Conservation (phyloP, 2,329 filamentous ascomycete species). For the Trichoderma citrinoviride region DNA sequence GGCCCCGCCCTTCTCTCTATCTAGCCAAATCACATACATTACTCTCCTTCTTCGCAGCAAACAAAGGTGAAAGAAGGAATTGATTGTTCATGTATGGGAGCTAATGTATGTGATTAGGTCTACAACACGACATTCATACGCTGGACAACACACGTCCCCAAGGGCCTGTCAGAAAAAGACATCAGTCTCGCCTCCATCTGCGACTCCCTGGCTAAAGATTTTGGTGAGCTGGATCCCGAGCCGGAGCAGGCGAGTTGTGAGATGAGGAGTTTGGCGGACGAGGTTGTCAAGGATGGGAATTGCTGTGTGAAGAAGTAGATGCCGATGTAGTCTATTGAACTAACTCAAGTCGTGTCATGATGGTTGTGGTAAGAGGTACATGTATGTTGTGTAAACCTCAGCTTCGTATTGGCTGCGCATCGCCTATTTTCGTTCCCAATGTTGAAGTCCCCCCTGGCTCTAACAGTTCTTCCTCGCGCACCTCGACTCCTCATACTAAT, state of each 20-base stretch:
- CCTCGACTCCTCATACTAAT: no score
- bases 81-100: not conserved
- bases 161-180: slow-evolving; percentile 64
- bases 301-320: slow-evolving; percentile 51
- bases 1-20: no score
- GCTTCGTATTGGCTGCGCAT: no score
- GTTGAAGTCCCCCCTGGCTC: no score
- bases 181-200: slow-evolving; percentile 60
- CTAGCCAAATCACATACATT: no score
- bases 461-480: no score
- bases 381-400: no score
- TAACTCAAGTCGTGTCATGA: not conserved
- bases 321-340: not conserved
- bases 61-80: not conserved
- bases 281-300: slow-evolving; percentile 46
- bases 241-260: slow-evolving; percentile 33
- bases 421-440: no score
- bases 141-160: slow-evolving; percentile 70
- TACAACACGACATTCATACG: slow-evolving; percentile 69
- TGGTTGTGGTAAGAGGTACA: not conserved
- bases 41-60: not conserved
- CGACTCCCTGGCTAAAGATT: slow-evolving; percentile 55
- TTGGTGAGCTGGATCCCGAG: slow-evolving; percentile 51
- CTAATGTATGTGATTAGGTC: slow-evolving; percentile 45
- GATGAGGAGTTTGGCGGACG: slow-evolving; percentile 48